phyloP scores from a whole-genome alignment of 257 asterid genomes.

The Apocynum venetum region DNA sequence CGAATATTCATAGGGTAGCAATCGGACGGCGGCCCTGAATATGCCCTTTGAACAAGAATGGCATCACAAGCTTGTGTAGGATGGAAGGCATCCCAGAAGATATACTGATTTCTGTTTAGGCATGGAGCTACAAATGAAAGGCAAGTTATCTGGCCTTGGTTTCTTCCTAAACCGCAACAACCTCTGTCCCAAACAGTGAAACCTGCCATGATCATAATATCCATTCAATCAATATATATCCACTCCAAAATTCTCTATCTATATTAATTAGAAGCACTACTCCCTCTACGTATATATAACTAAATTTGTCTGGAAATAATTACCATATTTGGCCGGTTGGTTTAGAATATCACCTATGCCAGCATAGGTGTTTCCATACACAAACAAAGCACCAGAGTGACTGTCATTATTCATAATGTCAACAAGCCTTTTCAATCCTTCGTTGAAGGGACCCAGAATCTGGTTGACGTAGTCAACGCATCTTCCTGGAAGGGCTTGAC shows the following conservation, averaged over 20 bases:
- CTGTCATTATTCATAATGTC: slow-evolving; percentile 58
- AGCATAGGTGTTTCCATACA: slow-evolving; percentile 57
- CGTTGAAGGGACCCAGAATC: slow-evolving; percentile 61
- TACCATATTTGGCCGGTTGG: slow-evolving; percentile 40
- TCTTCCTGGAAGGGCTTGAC: slow-evolving; percentile 59
- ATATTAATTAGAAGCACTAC: too few species aligned
- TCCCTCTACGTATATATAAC: too few species aligned
- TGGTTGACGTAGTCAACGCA: slow-evolving; percentile 85
- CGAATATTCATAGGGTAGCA: slow-evolving; percentile 64
- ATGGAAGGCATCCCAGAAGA: slow-evolving; percentile 93
- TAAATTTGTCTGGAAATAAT: too few species aligned
- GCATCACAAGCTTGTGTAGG: slow-evolving; percentile 70
- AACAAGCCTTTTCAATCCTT: slow-evolving; percentile 54
- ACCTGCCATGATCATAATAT: slow-evolving; percentile 21
- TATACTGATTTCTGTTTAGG: slow-evolving; percentile 44
- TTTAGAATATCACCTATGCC: slow-evolving; percentile 70
- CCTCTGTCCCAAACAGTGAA: slow-evolving; percentile 58
- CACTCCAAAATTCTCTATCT: too few species aligned
- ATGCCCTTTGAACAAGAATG: slow-evolving; percentile 65
- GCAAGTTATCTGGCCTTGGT: slow-evolving; percentile 75
- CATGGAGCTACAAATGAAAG: slow-evolving; percentile 58
- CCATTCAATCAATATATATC: too few species aligned
- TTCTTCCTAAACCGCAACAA: slow-evolving; percentile 83
- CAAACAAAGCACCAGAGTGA: slow-evolving; percentile 67
- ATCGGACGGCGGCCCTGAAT: slow-evolving; percentile 59